Conservation (phyloP, 208 protist species). For the Herpetomonas samuelpessoai region DNA sequence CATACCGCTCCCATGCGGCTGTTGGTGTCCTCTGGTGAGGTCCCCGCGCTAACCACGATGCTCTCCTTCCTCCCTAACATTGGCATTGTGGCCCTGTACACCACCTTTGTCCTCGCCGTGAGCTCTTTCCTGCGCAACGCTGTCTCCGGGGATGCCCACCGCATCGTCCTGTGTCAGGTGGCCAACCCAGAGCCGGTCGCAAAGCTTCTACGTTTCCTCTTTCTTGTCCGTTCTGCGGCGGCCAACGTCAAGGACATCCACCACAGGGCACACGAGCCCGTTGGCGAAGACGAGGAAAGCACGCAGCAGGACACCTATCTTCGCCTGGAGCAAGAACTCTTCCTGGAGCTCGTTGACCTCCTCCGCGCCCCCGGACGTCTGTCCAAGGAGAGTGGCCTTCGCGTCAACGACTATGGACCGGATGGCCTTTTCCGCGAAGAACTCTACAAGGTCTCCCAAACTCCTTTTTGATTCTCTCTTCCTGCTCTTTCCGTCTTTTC, state of each 20-base stretch:
- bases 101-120: slow-evolving; percentile 71
- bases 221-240: slow-evolving; percentile 40
- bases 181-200: slow-evolving; percentile 52
- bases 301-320: slow-evolving; percentile 40
- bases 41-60: slow-evolving; percentile 23
- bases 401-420: slow-evolving; percentile 44
- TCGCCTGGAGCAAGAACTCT: slow-evolving; percentile 68
- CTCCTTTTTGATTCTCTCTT: slow-evolving; percentile 26
- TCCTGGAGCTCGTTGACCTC: slow-evolving; percentile 67
- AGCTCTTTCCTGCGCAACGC: slow-evolving; percentile 46
- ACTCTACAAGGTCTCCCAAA: slow-evolving; percentile 22
- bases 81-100: slow-evolving; percentile 76
- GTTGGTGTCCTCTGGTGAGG: slow-evolving; percentile 39
- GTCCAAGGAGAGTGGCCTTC: slow-evolving; percentile 37
- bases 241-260: neutral
- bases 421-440: slow-evolving; percentile 19
- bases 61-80: slow-evolving; percentile 53
- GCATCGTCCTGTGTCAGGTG: slow-evolving; percentile 46
- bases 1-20: slow-evolving; percentile 12
- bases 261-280: neutral
- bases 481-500: slow-evolving; percentile 6
- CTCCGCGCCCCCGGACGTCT: slow-evolving; percentile 49
- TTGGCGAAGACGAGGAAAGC: slow-evolving; percentile 6
- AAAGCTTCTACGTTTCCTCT: slow-evolving; percentile 51
- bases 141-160: slow-evolving; percentile 48